These are phyloP conservation scores for Globisporangium polare DNA, from an alignment of 352 stramenopile species.

Conservation along the genomic window DNA sequence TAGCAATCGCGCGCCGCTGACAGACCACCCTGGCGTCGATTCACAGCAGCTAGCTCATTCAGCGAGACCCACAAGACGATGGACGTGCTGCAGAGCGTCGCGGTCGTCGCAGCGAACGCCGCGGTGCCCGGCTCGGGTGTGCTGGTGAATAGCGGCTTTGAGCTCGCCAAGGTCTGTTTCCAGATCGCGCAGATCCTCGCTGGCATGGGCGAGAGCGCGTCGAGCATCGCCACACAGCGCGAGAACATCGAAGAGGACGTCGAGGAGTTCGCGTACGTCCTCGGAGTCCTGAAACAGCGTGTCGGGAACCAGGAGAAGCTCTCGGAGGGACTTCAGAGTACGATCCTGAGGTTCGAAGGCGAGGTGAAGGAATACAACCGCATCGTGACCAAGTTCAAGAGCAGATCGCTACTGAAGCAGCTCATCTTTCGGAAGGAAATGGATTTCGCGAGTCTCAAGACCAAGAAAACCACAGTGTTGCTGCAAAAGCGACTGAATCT, in stretches of 20 bases:
- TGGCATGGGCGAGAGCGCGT: background rate
- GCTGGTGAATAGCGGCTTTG: background rate
- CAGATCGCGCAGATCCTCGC: background rate
- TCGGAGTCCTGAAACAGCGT: background rate
- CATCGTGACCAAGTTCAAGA: background rate
- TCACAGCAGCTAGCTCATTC: too few species aligned
- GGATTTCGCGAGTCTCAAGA: background rate
- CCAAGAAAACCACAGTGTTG: background rate
- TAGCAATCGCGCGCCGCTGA: too few species aligned
- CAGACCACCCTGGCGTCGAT: too few species aligned
- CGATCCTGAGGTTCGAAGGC: background rate
- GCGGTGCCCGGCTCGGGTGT: background rate
- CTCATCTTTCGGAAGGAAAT: background rate
- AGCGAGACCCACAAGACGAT: too few species aligned
- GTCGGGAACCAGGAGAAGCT: background rate
- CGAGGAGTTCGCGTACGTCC: background rate
- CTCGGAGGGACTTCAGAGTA: background rate
- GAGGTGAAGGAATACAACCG: background rate
- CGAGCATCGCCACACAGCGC: background rate
- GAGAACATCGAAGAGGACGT: background rate
- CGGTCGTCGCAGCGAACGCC: background rate
- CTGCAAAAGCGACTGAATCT: background rate
- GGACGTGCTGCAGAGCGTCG: slow-evolving; percentile 1
- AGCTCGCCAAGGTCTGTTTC: background rate
- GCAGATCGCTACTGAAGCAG: background rate